These are phyloP conservation scores for Schizophyllum commune DNA, from an alignment of 1,284 basidiomycete species.

Conservation along the genomic window DNA sequence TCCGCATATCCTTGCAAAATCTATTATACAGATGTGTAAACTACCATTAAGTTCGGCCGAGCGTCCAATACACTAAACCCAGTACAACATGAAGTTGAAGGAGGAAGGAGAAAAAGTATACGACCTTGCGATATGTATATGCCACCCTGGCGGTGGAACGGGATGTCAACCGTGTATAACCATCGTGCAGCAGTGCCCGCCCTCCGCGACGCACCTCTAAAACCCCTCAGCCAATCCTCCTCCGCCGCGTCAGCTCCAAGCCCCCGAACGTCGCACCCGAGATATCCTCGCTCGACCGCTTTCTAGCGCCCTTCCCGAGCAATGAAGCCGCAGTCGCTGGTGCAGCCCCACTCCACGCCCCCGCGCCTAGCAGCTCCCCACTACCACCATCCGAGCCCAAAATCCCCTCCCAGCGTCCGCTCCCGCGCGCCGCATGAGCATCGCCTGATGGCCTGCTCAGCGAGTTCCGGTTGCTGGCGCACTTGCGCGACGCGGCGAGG, in stretches of 20 bases:
- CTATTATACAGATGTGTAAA: no score
- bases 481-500: not conserved
- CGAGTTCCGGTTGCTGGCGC: not conserved
- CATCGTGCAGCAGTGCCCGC: no score
- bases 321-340: not conserved
- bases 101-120: no score
- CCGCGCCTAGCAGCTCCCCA: not conserved
- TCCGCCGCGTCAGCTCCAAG: not conserved
- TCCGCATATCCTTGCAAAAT: no score
- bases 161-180: no score
- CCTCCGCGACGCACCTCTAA: not conserved
- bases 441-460: not conserved
- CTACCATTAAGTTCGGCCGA: no score
- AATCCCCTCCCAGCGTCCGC: not conserved
- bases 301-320: not conserved
- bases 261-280: not conserved
- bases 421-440: no score
- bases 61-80: no score
- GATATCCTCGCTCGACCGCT: not conserved
- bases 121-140: no score
- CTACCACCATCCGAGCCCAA: not conserved
- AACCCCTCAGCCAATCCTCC: not conserved
- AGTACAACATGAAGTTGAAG: no score
- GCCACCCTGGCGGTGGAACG: no score
- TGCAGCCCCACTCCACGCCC: not conserved